Evolutionary conservation across 2,329 filamentous ascomycete genomes (phyloP).

Genomic region (Diaporthe vaccinii): DNA sequence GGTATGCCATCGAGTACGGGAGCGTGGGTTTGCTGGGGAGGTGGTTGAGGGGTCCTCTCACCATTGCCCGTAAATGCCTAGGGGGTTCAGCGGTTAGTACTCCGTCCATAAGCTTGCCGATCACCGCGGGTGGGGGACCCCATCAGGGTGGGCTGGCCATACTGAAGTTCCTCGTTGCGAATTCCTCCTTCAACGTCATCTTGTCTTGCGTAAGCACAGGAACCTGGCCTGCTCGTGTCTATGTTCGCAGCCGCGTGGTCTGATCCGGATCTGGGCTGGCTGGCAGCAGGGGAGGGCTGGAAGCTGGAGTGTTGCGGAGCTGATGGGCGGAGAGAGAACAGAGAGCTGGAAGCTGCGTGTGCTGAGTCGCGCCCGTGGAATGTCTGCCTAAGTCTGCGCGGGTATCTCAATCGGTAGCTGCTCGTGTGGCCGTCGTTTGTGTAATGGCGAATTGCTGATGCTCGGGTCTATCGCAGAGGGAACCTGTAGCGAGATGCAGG

Average conservation of each 20-base stretch:
- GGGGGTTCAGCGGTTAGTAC: slow-evolving; percentile 50
- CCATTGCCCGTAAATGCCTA: slow-evolving; percentile 84
- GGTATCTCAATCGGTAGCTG: slow-evolving; percentile 7
- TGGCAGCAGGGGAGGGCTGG: slow-evolving; percentile 13
- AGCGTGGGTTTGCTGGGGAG: slow-evolving; percentile 6
- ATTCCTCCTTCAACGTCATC: slow-evolving; percentile 80
- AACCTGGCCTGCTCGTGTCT: slow-evolving; percentile 20
- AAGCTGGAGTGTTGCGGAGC: slow-evolving; percentile 1
- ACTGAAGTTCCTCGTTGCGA: slow-evolving; percentile 82
- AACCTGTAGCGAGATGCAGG: slow-evolving; percentile 27
- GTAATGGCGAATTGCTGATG: neutral
- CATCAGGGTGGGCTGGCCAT: slow-evolving; percentile 51
- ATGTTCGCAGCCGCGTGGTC: slow-evolving; percentile 9
- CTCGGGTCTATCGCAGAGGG: slow-evolving; percentile 22
- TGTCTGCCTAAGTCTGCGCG: slow-evolving; percentile 7
- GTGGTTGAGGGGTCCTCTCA: slow-evolving; percentile 60
- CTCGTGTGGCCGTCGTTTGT: slow-evolving; percentile 11
- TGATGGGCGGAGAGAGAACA: slow-evolving; percentile 17
- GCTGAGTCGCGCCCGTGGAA: slow-evolving; percentile 22
- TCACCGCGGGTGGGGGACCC: slow-evolving; percentile 34
- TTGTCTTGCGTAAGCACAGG: slow-evolving; percentile 53
- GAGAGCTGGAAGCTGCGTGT: neutral
- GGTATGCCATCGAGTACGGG: slow-evolving; percentile 30
- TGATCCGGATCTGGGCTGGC: slow-evolving; percentile 11
- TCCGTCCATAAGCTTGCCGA: slow-evolving; percentile 31